Evolutionary conservation across 352 stramenopile species (phyloP), one percentile per base, ranked within the genome.

Genomic region (Pythium brachiatum): DNA sequence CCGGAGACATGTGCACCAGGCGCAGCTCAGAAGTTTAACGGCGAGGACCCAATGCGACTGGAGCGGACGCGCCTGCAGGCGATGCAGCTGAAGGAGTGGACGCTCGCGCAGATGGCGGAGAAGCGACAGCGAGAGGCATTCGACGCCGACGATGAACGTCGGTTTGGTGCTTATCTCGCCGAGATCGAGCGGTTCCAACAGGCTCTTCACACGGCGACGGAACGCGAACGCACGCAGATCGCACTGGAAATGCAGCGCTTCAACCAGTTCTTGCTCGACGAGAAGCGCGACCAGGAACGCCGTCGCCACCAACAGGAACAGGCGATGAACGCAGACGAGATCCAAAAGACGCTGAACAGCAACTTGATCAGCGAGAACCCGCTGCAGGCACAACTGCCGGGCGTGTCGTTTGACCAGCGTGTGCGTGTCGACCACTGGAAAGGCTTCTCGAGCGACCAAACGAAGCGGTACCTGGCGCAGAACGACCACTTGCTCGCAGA

Each of bases 381-480:
- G 7, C 55, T 76, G 39, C 77, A 90, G 52, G 79, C 81, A 0
- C 67, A 75, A 15, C 57, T 82, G 5, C 73, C 74, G 7, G 71
- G 64, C 16, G 64, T 73, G 15, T 44, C 74, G 1, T 51, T 82
- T 8, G 73, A 81, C 15, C 77, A 82, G 18, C 79, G 83, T 7
- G 81, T 93, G 23, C 81, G 83, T 32, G 79, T 92, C 7, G 83
- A 93, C 66, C 81, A 90, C 59, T 93, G 81, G 81, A 93, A 93
- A 57, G 83, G 83, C 0, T 76, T 91, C 25, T 90, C 80, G 1
- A 64, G 38, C n/a, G 64, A 79, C n/a, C 75, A 91, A 63, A 89
- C 78, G 0, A 76, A 71, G 43, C 66, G 62, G 23, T 76, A 80
- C 53, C 67, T 93, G 44, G 62, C 72, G 2, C 74, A 75, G 31